Base-by-base conservation (phyloP, 1,139 yeast species). In the Torulaspora globosa region DNA sequence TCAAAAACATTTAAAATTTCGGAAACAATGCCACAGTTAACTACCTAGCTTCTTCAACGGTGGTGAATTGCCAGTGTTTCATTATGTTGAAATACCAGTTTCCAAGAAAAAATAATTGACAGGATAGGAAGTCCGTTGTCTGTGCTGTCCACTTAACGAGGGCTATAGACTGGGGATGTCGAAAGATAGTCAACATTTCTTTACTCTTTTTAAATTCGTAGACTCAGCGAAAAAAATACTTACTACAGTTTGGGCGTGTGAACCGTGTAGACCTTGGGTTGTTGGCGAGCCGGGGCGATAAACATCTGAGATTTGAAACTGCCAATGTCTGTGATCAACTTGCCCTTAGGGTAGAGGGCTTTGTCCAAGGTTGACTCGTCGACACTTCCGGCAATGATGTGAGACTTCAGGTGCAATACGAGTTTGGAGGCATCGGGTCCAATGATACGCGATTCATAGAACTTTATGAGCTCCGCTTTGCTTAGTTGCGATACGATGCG, bases 371-470 rank as follows among this genome's bases (percentile, higher is more conserved):
- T 50, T 7, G 47, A 38, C 29, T 61, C 62, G 34, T 59, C 65
- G 15, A 52, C 41, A 15, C 54, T 57, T 12, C 54, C 50, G 36
- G 58, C 62, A 4, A 66, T 66, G 3, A 63, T 66, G 50, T 79
- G 84, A 0, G 95, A 80, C 57, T 81, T 76, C 62, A 90, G 73
- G 58, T 87, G 88, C 16, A 88, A 75, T 15, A 82, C 73, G 27
- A 87, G 59, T 55, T 72, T 78, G 1, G 81, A 70, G 1, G 79
- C 61, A 26, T 71, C 62, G 4, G 66, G 58, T 19, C 72, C 58
- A 29, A 71, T 51, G 29, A 87, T 71, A 49, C 69, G 72, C 5
- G 69, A 60, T 18, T 75, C 62, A 63, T 74, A 87, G 58, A 82
- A 80, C 1, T 71, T 70, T 19, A 77, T 54, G 35, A 90, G 70